phyloP scores from a whole-genome alignment of 139 green algal species.

The Zygnema cylindricum region DNA sequence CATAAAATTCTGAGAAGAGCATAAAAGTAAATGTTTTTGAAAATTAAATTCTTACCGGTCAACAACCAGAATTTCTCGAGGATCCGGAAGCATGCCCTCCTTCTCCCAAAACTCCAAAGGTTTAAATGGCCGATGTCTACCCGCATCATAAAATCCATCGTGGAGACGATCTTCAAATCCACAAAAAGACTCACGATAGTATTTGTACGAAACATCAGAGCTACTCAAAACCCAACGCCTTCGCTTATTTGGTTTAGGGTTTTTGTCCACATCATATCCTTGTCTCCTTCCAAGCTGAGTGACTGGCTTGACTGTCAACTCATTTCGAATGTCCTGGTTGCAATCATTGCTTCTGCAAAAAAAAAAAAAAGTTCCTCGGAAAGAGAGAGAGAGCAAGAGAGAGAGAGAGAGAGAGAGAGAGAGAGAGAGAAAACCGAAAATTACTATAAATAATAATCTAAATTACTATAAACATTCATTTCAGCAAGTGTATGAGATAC shows the following conservation, averaged over 20 bases:
- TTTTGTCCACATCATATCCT: conserved; percentile 11
- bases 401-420: too few relatives aligned
- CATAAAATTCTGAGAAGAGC: too few relatives aligned
- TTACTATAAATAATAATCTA: too few relatives aligned
- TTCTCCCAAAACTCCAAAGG: conserved; percentile 30
- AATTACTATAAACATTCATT: too few relatives aligned
- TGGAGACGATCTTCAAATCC: conserved; percentile 41
- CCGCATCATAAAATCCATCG: conserved; percentile 53
- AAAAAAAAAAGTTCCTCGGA: too few relatives aligned
- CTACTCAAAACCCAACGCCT: conserved; percentile 14
- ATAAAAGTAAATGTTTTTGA: too few relatives aligned
- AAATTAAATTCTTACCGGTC: conserved; percentile 50
- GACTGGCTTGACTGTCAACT: too few relatives aligned
- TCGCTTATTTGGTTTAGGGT: conserved; percentile 7
- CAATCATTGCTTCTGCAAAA: too few relatives aligned
- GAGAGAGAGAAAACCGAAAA: too few relatives aligned
- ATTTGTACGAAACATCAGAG: conserved; percentile 23
- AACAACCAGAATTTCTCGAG: conserved; percentile 44
- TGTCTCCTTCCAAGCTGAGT: conserved; percentile 6
- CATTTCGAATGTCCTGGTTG: too few relatives aligned
- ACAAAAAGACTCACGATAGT: conserved; percentile 43
- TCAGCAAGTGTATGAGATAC: too few relatives aligned
- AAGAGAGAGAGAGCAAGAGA: too few relatives aligned
- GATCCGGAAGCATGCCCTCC: neutral
- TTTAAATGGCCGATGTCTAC: conserved; percentile 27